A percentile compares a stretch with the other conserved stretches of the same genome.
These are phyloP conservation scores for Rhizopogon vulgaris DNA, from an alignment of 768 basidiomycete species.

Conservation along the genomic window DNA sequence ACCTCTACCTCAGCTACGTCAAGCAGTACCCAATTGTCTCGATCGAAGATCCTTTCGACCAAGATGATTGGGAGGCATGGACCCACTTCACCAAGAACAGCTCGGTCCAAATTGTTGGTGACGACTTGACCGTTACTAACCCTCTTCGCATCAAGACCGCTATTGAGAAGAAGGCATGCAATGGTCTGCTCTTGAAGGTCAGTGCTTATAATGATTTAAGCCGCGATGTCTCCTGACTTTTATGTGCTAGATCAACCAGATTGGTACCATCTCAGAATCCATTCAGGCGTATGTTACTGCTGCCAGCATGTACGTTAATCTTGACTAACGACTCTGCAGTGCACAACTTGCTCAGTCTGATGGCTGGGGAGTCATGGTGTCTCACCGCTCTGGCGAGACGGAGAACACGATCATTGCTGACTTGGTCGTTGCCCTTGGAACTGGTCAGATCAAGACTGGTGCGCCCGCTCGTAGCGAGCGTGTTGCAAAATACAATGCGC, in stretches of 20 bases:
- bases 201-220: neutral
- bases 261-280: slow-evolving; percentile 97
- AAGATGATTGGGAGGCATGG: slow-evolving; percentile 99
- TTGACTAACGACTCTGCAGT: slow-evolving; percentile 32
- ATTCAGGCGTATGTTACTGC: slow-evolving; percentile 82
- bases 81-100: slow-evolving; percentile 77
- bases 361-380: slow-evolving; percentile 99
- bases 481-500: slow-evolving; percentile 88
- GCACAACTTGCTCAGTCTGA: slow-evolving; percentile 94
- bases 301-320: slow-evolving; percentile 2
- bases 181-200: slow-evolving; percentile 92
- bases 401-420: slow-evolving; percentile 97
- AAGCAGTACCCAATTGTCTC: slow-evolving; percentile 96
- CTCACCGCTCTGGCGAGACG: slow-evolving; percentile 97
- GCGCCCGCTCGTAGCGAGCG: slow-evolving; percentile 95
- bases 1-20: slow-evolving; percentile 80
- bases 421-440: slow-evolving; percentile 86
- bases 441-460: slow-evolving; percentile 97
- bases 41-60: slow-evolving; percentile 98
- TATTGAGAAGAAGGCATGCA: slow-evolving; percentile 99
- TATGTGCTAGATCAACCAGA: slow-evolving; percentile 78
- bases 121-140: slow-evolving; percentile 98
- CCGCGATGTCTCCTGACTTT: neutral
- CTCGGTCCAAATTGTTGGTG: slow-evolving; percentile 88
- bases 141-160: slow-evolving; percentile 95